A percentile compares a stretch with the other conserved stretches of the same genome.
These are phyloP conservation scores for Aspergillus japonicus DNA, from an alignment of 2,329 filamentous ascomycete species.

Conservation along the genomic window DNA sequence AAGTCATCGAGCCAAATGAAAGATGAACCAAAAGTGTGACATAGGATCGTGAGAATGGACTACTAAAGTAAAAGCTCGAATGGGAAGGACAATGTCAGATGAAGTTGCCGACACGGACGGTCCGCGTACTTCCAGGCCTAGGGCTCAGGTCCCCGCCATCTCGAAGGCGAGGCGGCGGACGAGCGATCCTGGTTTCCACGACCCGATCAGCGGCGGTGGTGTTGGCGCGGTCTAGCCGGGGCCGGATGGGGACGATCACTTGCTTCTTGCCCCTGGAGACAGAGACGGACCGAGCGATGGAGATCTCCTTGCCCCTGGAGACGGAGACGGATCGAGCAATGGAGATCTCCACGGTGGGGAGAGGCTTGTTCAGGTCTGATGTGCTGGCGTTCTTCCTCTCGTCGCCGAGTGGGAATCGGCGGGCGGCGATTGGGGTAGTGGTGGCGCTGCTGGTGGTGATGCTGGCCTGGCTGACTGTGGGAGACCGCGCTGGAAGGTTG, in stretches of 20 bases:
- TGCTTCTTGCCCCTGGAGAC: conserved; percentile 36
- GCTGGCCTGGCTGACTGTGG: background rate
- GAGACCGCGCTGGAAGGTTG: background rate
- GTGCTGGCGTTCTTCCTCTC: conserved; percentile 13
- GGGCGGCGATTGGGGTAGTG: conserved; percentile 11
- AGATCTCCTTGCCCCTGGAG: conserved; percentile 29
- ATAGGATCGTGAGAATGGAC: background rate
- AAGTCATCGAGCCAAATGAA: background rate
- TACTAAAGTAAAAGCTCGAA: conserved; percentile 9
- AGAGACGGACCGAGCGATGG: conserved; percentile 41
- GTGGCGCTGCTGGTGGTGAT: background rate
- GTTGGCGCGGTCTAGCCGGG: conserved; percentile 20
- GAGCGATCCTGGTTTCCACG: background rate
- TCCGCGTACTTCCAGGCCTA: conserved; percentile 33
- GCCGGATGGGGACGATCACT: conserved; percentile 37
- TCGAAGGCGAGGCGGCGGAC: background rate
- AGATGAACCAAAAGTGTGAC: background rate
- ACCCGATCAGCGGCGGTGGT: background rate
- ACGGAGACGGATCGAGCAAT: conserved; percentile 42
- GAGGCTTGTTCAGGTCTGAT: conserved; percentile 9
- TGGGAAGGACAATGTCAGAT: conserved; percentile 20
- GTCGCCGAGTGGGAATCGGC: conserved; percentile 19
- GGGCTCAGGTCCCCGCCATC: conserved; percentile 28
- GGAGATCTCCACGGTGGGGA: conserved; percentile 34
- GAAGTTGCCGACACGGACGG: conserved; percentile 12